Base-by-base conservation (phyloP, 768 basidiomycete genomes). In the Tephrocybe sp. region DNA sequence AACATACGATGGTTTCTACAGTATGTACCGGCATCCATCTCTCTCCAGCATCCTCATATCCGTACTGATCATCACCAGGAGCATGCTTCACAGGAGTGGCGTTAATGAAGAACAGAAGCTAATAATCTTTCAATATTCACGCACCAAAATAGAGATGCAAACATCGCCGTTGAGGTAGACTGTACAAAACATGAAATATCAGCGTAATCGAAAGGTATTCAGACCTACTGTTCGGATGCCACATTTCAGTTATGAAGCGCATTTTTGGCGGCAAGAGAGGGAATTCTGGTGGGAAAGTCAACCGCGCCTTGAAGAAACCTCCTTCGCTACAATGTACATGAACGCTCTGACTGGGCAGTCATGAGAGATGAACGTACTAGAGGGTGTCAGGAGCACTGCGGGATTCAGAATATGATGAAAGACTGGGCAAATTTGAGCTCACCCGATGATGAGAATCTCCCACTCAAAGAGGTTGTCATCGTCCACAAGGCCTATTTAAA, bases 11-110 rank as follows among this genome's bases (percentile, higher is more conserved):
- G 4, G 93, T 92, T 73, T 98, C 94, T 27, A 97, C 88, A 1
- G 90, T 89, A 65, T 99, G 97, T 39, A 99, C 93, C 3, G 97
- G 97, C 76, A 94, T 74, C 97, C 97, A 99, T 54, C 97, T 74
- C 72, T 99, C 97, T 37, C 91, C 88, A 1, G 97, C 93, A 60
- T 94, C 91, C 66, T 99, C 97, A 61, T 95, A 97, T 10, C 95
- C 89, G 59, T 89, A 97, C 65, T 97, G 90, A 68, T 99, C 95
- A 31, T 94, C 91, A 25, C 94, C 95, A 0, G 95, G 95, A 29
- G 90, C 83, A 62, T 98, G 95, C 92, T 97, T 57, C 1, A 44
- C 4, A 6, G 37, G 19, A 33, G 47, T 33, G 31, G 19, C 52
- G 34, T 57, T 25, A 21, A 45, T 56, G 21, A 56, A 37, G 22